Percentiles rank a stretch among this genome's conserved stretches.
These are phyloP conservation scores for Venturiaceae sp. DNA, from an alignment of 2,329 filamentous ascomycete genomes.

Conservation along the genomic window DNA sequence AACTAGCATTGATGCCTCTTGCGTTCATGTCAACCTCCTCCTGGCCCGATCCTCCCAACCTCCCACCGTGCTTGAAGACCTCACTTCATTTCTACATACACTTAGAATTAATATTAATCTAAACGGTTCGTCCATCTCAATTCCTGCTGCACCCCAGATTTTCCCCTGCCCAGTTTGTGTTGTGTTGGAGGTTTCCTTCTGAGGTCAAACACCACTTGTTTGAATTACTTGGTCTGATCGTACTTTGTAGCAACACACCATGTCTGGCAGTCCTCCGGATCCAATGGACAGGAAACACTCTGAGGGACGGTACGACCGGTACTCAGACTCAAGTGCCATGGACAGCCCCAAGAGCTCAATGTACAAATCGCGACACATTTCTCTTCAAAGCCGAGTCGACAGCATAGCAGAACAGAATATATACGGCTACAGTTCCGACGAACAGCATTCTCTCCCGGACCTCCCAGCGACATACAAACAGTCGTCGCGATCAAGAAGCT, in stretches of 20 bases:
- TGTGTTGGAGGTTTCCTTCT: background rate
- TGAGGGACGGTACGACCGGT: background rate
- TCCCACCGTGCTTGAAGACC: background rate
- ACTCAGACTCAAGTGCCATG: background rate
- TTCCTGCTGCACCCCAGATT: background rate
- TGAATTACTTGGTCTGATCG: conserved; percentile 5
- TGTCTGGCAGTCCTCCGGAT: conserved; percentile 1
- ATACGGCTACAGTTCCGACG: conserved; percentile 7
- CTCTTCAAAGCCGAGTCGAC: conserved; percentile 19
- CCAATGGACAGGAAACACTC: conserved; percentile 1
- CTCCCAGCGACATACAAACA: conserved; percentile 8
- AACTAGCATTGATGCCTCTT: background rate
- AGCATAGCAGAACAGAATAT: conserved; percentile 12
- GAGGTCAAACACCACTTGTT: conserved; percentile 4
- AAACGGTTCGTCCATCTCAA: background rate
- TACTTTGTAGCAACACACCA: background rate
- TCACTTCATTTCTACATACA: background rate
- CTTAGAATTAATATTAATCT: background rate
- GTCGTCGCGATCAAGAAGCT: conserved; percentile 8
- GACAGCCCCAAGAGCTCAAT: conserved; percentile 12
- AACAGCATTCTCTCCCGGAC: conserved; percentile 5
- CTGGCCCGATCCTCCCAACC: background rate
- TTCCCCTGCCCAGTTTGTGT: background rate
- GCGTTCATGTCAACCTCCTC: background rate
- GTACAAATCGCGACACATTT: conserved; percentile 22